phyloP scores from a whole-genome alignment of 1,284 basidiomycete species.

The Cryptococcus wingfieldii region DNA sequence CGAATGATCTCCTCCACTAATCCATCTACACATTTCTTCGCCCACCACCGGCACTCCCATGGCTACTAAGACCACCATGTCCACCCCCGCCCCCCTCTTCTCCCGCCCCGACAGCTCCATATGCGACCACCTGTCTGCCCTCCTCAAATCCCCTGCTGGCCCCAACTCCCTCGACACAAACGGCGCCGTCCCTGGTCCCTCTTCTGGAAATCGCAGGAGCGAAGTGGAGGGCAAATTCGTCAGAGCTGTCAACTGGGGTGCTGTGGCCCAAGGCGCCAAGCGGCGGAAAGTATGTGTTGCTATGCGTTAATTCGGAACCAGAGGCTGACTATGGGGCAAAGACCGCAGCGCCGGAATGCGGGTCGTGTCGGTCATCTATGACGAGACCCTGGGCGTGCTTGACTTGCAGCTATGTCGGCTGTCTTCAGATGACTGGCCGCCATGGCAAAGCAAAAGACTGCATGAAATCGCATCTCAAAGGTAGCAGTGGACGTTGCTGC shows the following conservation, averaged over 20 bases:
- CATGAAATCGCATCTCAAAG: slow-evolving; percentile 27
- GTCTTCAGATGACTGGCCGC: slow-evolving; percentile 54
- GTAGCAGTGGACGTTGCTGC: slow-evolving; percentile 51
- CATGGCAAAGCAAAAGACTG: slow-evolving; percentile 19
- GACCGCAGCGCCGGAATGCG: slow-evolving; percentile 58
- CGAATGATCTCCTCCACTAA: not conserved
- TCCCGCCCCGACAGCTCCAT: slow-evolving; percentile 30
- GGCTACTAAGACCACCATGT: not conserved
- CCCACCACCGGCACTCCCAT: too few relatives aligned
- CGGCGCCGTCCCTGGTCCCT: not conserved
- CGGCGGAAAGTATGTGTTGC: slow-evolving; percentile 30
- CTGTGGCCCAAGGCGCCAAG: slow-evolving; percentile 32
- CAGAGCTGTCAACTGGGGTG: slow-evolving; percentile 35
- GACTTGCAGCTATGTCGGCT: slow-evolving; percentile 69
- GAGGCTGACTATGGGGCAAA: slow-evolving; percentile 23
- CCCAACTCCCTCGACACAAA: not conserved
- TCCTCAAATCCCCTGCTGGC: slow-evolving; percentile 12
- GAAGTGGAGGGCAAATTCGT: slow-evolving; percentile 25
- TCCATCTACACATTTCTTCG: not conserved
- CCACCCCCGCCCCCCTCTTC: slow-evolving; percentile 1
- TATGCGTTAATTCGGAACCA: not conserved
- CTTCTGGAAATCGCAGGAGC: not conserved
- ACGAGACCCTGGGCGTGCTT: slow-evolving; percentile 73
- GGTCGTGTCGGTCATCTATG: slow-evolving; percentile 58
- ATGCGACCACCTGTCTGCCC: slow-evolving; percentile 27